A percentile compares a stretch with the other conserved stretches of the same genome.
phyloP scores from a whole-genome alignment of 495 filamentous ascomycete species.

The Aspergillus egyptiacus region DNA sequence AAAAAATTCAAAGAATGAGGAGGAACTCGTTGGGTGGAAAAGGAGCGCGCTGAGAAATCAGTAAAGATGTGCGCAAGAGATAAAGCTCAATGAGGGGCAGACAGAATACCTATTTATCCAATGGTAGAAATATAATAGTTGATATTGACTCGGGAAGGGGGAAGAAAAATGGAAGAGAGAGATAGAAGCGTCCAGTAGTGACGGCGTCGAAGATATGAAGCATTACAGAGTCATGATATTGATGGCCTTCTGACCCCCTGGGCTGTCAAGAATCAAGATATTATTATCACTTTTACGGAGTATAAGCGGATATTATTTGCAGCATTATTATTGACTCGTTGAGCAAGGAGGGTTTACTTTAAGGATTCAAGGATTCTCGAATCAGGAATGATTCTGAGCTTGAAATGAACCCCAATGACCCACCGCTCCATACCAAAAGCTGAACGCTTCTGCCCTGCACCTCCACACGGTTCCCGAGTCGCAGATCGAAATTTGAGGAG shows the following conservation, averaged over 20 bases:
- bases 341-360: neutral
- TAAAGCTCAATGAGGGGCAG: neutral
- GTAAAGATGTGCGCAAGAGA: conserved; percentile 8
- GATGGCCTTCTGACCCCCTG: too few relatives aligned
- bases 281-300: too few relatives aligned
- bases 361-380: conserved; percentile 4
- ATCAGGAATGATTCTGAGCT: conserved; percentile 7
- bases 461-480: conserved; percentile 25
- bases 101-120: conserved; percentile 1
- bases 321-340: too few relatives aligned
- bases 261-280: too few relatives aligned
- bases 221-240: neutral
- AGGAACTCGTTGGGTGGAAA: conserved; percentile 3
- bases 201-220: neutral
- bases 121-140: neutral
- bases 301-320: too few relatives aligned
- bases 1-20: conserved; percentile 9
- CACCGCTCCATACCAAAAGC: conserved; percentile 16
- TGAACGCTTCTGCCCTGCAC: conserved; percentile 1
- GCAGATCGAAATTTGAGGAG: conserved; percentile 26
- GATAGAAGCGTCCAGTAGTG: neutral
- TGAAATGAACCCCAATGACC: conserved; percentile 9
- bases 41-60: conserved; percentile 4
- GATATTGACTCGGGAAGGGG: neutral
- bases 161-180: neutral